Conservation (phyloP, 2,329 filamentous ascomycete genomes). For the Pseudocercospora cruenta region DNA sequence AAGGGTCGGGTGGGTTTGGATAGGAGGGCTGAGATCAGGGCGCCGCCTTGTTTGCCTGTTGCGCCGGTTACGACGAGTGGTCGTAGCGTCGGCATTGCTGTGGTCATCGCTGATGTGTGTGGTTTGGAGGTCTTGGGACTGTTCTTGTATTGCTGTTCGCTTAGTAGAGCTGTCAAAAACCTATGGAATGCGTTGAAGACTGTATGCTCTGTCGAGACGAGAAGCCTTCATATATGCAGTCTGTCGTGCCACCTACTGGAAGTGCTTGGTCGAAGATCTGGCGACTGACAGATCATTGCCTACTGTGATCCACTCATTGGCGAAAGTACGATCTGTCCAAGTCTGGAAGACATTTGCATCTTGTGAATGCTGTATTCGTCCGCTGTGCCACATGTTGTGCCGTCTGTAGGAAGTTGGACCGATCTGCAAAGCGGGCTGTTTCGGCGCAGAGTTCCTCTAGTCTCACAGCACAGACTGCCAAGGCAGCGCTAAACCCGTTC, state of each 20-base stretch:
- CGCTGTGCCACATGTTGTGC: neutral
- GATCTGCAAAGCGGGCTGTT: neutral
- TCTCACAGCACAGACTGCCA: too few species aligned
- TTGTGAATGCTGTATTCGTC: neutral
- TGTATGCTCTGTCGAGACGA: neutral
- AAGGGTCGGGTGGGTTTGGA: conserved; percentile 35
- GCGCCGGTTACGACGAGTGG: conserved; percentile 49
- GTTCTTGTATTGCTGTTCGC: neutral
- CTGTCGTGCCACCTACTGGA: neutral
- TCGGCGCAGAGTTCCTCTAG: neutral
- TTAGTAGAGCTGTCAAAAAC: neutral
- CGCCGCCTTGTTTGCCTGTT: conserved; percentile 53
- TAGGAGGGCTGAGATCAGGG: conserved; percentile 48
- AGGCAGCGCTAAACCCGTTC: too few species aligned
- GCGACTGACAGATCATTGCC: neutral
- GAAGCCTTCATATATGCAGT: neutral
- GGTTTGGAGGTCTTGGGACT: neutral
- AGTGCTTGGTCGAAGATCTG: neutral
- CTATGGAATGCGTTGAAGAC: neutral
- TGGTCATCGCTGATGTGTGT: conserved; percentile 13
- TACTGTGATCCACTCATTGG: neutral
- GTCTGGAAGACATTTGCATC: neutral
- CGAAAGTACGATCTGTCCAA: neutral
- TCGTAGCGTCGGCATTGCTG: conserved; percentile 7
- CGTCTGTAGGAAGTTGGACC: neutral